These are phyloP conservation scores for Podospora comata DNA, from an alignment of 495 filamentous ascomycete species.

Conservation along the genomic window DNA sequence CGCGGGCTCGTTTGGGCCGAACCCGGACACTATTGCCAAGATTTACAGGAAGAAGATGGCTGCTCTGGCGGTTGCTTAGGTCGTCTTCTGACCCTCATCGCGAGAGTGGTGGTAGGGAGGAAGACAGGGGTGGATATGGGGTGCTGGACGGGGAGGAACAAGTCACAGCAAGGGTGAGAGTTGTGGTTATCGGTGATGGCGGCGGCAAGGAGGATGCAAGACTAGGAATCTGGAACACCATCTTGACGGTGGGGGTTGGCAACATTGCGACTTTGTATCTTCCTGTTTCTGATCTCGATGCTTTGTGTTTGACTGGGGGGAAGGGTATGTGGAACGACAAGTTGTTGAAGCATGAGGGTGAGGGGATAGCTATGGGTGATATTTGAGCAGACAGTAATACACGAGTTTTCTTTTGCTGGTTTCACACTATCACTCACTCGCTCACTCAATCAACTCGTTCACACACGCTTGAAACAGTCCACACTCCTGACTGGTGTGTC, in stretches of 20 bases:
- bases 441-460: too few species aligned
- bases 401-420: background rate
- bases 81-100: background rate
- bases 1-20: conserved; percentile 30
- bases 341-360: background rate
- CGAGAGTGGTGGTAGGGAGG: background rate
- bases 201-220: background rate
- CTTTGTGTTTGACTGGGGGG: background rate
- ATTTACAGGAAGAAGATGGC: conserved; percentile 37
- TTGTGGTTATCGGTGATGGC: background rate
- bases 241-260: conserved; percentile 12
- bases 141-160: background rate
- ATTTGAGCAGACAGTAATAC: conserved; percentile 5
- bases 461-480: background rate
- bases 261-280: conserved; percentile 18
- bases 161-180: conserved; percentile 1
- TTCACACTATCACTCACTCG: background rate
- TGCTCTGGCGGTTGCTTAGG: conserved; percentile 11
- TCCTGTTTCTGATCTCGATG: conserved; percentile 15
- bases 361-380: conserved; percentile 15
- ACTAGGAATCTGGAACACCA: background rate
- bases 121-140: background rate
- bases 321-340: background rate
- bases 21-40: conserved; percentile 33
- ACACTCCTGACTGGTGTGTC: background rate